Conservation (phyloP, 2,329 filamentous ascomycete species). For the Iodosphaeria phyllophila region DNA sequence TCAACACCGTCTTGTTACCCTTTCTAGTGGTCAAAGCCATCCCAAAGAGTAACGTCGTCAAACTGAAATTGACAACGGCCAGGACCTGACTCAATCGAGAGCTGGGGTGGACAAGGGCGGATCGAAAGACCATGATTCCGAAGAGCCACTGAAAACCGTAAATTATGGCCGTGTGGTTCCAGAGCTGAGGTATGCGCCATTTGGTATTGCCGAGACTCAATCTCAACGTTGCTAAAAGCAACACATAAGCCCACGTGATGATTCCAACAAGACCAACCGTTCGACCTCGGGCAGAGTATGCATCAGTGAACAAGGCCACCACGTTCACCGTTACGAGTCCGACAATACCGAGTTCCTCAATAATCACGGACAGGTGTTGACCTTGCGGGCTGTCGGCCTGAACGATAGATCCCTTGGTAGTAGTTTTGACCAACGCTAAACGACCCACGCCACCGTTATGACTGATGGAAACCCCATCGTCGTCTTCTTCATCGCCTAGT, state of each 20-base stretch:
- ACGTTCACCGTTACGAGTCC: conserved; percentile 54
- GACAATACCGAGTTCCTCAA: conserved; percentile 60
- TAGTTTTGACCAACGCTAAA: conserved; percentile 38
- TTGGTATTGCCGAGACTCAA: conserved; percentile 45
- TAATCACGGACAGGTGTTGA: conserved; percentile 46
- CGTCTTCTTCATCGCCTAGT: conserved; percentile 37
- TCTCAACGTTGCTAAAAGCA: conserved; percentile 54
- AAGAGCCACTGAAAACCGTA: conserved; percentile 75
- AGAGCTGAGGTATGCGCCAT: conserved; percentile 54
- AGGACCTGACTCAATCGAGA: conserved; percentile 44
- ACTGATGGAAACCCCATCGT: conserved; percentile 33
- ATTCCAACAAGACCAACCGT: conserved; percentile 48
- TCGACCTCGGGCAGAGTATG: conserved; percentile 37
- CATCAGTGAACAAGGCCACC: conserved; percentile 38
- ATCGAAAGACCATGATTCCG: conserved; percentile 61
- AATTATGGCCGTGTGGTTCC: conserved; percentile 81
- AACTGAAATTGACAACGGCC: conserved; percentile 52
- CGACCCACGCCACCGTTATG: conserved; percentile 28
- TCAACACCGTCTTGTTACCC: conserved; percentile 72
- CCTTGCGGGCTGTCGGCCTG: conserved; percentile 60
- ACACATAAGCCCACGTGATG: conserved; percentile 63
- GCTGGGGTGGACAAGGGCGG: conserved; percentile 59
- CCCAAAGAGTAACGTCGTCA: conserved; percentile 55
- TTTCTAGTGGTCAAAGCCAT: conserved; percentile 71
- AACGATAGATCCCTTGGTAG: conserved; percentile 43